These are phyloP conservation scores for Colletotrichum tofieldiae DNA, from an alignment of 2,329 filamentous ascomycete genomes.

Conservation along the genomic window DNA sequence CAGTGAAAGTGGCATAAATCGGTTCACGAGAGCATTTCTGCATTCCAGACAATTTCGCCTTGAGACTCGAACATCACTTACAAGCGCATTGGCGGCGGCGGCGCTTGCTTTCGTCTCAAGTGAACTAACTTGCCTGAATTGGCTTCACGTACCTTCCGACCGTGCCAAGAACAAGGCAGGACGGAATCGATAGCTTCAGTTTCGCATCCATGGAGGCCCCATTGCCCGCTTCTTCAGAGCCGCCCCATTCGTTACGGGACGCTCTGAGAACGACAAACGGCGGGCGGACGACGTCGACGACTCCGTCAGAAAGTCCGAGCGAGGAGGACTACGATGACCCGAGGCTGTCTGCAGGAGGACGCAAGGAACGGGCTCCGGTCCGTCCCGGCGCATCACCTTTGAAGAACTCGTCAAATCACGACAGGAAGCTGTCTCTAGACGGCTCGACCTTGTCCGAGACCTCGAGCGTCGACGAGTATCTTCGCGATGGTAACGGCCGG, in stretches of 20 bases:
- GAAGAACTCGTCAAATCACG: constrained; percentile 1
- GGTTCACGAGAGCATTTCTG: background rate
- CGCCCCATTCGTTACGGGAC: constrained; percentile 45
- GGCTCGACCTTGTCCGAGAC: constrained; percentile 36
- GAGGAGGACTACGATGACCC: constrained; percentile 63
- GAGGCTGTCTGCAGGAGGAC: constrained; percentile 12
- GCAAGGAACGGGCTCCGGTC: background rate
- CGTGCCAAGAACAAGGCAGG: background rate
- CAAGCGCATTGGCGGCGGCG: background rate
- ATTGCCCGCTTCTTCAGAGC: constrained; percentile 1
- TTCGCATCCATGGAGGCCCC: constrained; percentile 6
- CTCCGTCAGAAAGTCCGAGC: constrained; percentile 58
- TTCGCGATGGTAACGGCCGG: background rate
- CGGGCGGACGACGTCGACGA: constrained; percentile 11
- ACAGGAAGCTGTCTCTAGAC: constrained; percentile 29
- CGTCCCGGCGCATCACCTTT: constrained; percentile 6
- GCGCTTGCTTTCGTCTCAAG: constrained; percentile 27
- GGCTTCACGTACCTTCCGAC: background rate
- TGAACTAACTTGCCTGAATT: constrained; percentile 4
- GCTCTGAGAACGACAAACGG: constrained; percentile 40
- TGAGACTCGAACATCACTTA: background rate
- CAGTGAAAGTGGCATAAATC: background rate
- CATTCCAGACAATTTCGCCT: background rate
- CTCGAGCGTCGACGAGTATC: constrained; percentile 39
- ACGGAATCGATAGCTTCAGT: background rate